Evolutionary conservation across 2,329 filamentous ascomycete species (phyloP), one percentile per base, ranked within the genome.

Genomic region (Trichoderma aggressivum): DNA sequence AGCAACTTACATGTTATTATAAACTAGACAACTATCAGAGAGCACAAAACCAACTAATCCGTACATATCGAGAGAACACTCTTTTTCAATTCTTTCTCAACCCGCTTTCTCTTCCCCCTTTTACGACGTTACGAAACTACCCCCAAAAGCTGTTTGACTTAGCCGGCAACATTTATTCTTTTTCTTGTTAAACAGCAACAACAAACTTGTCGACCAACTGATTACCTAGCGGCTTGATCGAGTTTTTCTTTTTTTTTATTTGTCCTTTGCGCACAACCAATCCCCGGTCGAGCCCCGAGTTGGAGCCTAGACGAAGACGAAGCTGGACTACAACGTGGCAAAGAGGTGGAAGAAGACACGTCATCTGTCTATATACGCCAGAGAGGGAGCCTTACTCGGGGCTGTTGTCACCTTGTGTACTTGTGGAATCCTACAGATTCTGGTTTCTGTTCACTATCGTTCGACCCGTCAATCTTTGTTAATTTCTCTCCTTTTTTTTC

Each of bases 121-220:
- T 66, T 66, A 72, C 69, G 71, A 72, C 68, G 68, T 72, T 68
- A 72, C 71, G 64, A 71, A 50, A 69, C 21, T 61, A 58, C 39
- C 53, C 55, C 64, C 53, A 61, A 72, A 70, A 70, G 56, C 63
- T 72, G 62, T 68, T 47, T 68, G 36, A 62, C 43, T 71, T 62
- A 53, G 32, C 39, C 21, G 60, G 67, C 68, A 61, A 70, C 60
- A 43, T 53, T 59, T 67, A 26, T 43, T 32, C n/a, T 21, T 32
- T 28, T 59, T 59, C 61, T 67, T 32, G 53, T 72, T 62, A 53
- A 55, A 58, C 28, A 53, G 67, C 68, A 61, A 47, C 65, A 34
- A 36, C 36, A n/a, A 39, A 39, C 24, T 60, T 61, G 39, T 65
- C 60, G 32, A 67, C 71, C 71, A 68, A 68, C 71, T 59, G 32